A percentile compares a stretch with the other conserved stretches of the same genome.
Conservation (phyloP, 352 stramenopile genomes). For the Plasmopara muralis region DNA sequence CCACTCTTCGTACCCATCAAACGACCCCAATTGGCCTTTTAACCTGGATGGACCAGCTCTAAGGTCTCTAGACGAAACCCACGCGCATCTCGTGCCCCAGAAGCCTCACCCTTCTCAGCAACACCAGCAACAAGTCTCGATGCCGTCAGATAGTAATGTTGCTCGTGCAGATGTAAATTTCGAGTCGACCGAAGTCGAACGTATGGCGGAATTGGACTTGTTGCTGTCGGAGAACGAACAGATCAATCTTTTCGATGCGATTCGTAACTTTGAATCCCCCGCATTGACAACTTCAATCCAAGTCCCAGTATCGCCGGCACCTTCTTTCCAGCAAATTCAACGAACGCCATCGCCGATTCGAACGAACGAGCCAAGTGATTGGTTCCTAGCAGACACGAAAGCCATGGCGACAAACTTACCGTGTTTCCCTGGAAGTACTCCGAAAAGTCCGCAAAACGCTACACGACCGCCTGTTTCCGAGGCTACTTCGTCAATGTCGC, state of each 20-base stretch:
- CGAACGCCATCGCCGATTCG: constrained; percentile 12
- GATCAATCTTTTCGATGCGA: constrained; percentile 62
- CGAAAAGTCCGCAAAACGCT: constrained; percentile 15
- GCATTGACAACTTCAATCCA: constrained; percentile 10
- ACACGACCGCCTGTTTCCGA: constrained; percentile 27
- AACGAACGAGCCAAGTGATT: constrained; percentile 14
- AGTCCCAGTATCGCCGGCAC: constrained; percentile 7
- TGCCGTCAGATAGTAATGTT: constrained; percentile 8
- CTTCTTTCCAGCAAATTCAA: constrained; percentile 6
- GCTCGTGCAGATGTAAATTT: constrained; percentile 10
- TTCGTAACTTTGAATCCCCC: constrained; percentile 59
- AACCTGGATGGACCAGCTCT: constrained; percentile 21
- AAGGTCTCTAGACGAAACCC: constrained; percentile 14
- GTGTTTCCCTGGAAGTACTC: constrained; percentile 18
- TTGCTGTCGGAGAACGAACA: constrained; percentile 61
- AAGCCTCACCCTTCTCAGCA: constrained; percentile 11
- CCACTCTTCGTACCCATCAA: constrained; percentile 40
- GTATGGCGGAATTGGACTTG: constrained; percentile 37
- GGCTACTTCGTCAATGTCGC: constrained; percentile 18
- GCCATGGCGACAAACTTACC: constrained; percentile 17
- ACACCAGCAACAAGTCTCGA: constrained; percentile 12
- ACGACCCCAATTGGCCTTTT: constrained; percentile 28
- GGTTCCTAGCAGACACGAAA: neutral
- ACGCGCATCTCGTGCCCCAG: constrained; percentile 20
- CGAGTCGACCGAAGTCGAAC: constrained; percentile 15